Evolutionary conservation across 1,284 basidiomycete genomes (phyloP).

Genomic region (Rhodotorula sp.): DNA sequence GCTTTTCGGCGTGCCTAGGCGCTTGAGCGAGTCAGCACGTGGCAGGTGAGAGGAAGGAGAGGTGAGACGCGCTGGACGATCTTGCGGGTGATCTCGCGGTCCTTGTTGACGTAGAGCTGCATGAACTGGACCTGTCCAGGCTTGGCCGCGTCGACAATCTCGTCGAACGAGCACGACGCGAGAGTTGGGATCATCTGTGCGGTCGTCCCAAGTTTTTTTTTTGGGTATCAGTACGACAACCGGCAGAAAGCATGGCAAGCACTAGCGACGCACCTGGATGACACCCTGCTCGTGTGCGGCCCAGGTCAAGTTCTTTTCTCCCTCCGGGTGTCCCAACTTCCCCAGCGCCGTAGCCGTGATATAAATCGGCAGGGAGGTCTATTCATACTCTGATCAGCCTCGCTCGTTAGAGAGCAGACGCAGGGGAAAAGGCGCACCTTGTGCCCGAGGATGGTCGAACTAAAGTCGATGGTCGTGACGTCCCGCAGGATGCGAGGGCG

Average conservation of each 20-base stretch:
- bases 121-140: slow-evolving; percentile 61
- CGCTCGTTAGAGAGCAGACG: background rate
- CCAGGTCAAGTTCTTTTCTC: slow-evolving; percentile 65
- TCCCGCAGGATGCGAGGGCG: slow-evolving; percentile 81
- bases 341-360: slow-evolving; percentile 60
- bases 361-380: slow-evolving; percentile 59
- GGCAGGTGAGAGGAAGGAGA: too few species aligned
- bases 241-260: too few species aligned
- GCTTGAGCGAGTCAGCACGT: background rate
- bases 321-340: slow-evolving; percentile 64
- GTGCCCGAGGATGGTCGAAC: slow-evolving; percentile 69
- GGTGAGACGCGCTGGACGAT: slow-evolving; percentile 59
- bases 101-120: slow-evolving; percentile 68
- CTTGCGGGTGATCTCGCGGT: slow-evolving; percentile 73
- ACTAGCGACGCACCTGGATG: slow-evolving; percentile 64
- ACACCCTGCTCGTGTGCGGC: slow-evolving; percentile 74
- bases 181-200: slow-evolving; percentile 62
- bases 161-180: slow-evolving; percentile 64
- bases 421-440: slow-evolving; percentile 15
- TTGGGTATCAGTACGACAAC: too few species aligned
- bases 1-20: slow-evolving; percentile 54
- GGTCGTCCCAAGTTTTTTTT: too few species aligned
- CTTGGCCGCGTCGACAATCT: slow-evolving; percentile 75
- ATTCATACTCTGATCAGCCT: background rate
- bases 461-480: slow-evolving; percentile 76